A percentile compares a stretch with the other conserved stretches of the same genome.
phyloP scores from a whole-genome alignment of 768 basidiomycete species.

The Gymnopilus dilepis region DNA sequence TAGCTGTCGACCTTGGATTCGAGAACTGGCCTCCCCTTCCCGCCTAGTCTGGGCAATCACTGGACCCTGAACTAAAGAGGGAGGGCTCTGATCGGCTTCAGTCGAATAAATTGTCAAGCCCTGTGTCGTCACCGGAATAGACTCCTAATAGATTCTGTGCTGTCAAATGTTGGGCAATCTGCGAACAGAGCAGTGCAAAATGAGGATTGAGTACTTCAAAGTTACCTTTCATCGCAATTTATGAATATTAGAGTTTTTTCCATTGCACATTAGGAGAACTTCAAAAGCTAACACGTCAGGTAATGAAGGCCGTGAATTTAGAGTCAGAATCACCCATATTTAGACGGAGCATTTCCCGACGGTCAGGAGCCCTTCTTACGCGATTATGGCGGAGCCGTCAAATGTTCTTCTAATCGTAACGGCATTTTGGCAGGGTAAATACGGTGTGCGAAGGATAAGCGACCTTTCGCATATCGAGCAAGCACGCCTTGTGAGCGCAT shows the following conservation, averaged over 20 bases:
- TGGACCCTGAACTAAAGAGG: not conserved
- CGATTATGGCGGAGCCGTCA: constrained; percentile 15
- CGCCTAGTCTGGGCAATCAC: not conserved
- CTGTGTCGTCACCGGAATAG: constrained; percentile 6
- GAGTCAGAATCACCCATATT: not conserved
- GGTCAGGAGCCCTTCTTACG: not conserved
- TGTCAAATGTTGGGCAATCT: not conserved
- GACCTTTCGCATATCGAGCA: not conserved
- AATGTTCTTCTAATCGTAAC: not conserved
- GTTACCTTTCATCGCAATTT: not conserved
- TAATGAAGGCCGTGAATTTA: not conserved
- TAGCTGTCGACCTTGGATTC: constrained; percentile 72
- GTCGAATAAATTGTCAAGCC: not conserved
- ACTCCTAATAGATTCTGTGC: too few species aligned
- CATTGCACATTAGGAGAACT: too few species aligned
- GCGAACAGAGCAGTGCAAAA: not conserved
- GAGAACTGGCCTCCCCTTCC: constrained; percentile 60
- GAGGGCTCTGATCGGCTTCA: constrained; percentile 2
- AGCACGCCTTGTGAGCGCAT: not conserved
- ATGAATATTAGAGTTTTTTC: not conserved
- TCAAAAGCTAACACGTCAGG: not conserved
- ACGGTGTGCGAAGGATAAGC: constrained; percentile 11
- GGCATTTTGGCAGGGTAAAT: not conserved
- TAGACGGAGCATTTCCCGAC: not conserved
- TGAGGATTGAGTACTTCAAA: not conserved